Conservation (phyloP, 1,284 basidiomycete genomes). For the Apiotrichum gamsii region DNA sequence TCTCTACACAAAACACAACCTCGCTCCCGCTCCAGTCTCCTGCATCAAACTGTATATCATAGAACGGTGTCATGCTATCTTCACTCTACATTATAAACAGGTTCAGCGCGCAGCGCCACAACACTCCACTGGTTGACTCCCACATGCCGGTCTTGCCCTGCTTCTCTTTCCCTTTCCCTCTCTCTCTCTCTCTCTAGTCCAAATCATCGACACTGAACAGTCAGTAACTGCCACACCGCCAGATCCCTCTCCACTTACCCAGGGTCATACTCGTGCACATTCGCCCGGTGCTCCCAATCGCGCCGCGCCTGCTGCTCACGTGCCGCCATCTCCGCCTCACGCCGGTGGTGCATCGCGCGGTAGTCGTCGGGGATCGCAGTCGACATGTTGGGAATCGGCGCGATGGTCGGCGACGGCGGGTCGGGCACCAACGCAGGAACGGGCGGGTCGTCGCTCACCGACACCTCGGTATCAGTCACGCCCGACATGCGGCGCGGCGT, state of each 20-base stretch:
- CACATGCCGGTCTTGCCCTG: no score
- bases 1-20: no score
- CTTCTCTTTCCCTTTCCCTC: no score
- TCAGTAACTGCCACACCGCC: background rate
- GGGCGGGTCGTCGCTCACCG: slow-evolving; percentile 1
- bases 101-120: no score
- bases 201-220: slow-evolving; percentile 14
- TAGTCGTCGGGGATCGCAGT: slow-evolving; percentile 36
- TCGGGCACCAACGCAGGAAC: background rate
- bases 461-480: background rate
- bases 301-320: slow-evolving; percentile 8
- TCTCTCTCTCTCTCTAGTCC: slow-evolving; percentile 2
- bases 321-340: slow-evolving; percentile 25
- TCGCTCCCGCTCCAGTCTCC: no score
- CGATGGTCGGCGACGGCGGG: background rate
- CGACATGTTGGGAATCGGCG: slow-evolving; percentile 10
- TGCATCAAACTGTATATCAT: background rate
- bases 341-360: slow-evolving; percentile 26
- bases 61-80: background rate
- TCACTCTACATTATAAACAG: background rate
- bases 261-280: background rate
- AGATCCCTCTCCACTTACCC: slow-evolving; percentile 1
- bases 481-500: no score
- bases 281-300: background rate
- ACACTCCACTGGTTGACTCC: no score